Base-by-base conservation (phyloP, 805 yeast species). In the Monosporozyma aerobia region DNA sequence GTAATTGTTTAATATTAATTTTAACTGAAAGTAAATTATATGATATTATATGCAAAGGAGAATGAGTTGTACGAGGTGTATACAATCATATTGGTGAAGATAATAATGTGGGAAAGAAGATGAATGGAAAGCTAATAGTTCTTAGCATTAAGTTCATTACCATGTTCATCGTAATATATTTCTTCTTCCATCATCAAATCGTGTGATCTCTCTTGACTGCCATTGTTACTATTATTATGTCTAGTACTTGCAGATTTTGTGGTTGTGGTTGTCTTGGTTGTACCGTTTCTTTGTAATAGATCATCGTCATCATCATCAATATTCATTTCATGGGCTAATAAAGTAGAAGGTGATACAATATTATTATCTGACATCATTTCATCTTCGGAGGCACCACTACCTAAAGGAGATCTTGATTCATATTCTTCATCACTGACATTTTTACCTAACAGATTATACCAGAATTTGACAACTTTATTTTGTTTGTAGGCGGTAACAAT, bases 401-500 rank as follows among this genome's bases (percentile, higher is more conserved):
- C 64, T 3, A 62, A 47, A 3, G 68, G 67, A 7, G 59, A 52
- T 41, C 55, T 58, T n/a, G 65, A 57, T 19, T 59, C 63, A 52
- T 63, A 63, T 30, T 62, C 62, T n/a, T 60, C 60, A 40, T 56
- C 57, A 49, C 54, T 51, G 4, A 50, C 50, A 23, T 58, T 53
- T 46, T 62, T 60, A 43, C 67, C 67, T 25, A 62, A 49, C 25
- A 63, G 33, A 7, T 48, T 30, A 16, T 56, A 45, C 63, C 63
- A 61, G 51, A 58, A 47, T 52, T 56, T 61, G 13, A 55, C 55
- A 19, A 65, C 23, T 37, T 55, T 59, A 53, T 61, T 60, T 23
- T 57, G 54, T 35, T 56, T 56, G 47, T 64, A 60, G 2, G 65
- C 63, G 1, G 66, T 60, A 19, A 65, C 68, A 8, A 64, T 61